phyloP scores from a whole-genome alignment of 371 early-diverging fungal species.

The Mucor ambiguus region DNA sequence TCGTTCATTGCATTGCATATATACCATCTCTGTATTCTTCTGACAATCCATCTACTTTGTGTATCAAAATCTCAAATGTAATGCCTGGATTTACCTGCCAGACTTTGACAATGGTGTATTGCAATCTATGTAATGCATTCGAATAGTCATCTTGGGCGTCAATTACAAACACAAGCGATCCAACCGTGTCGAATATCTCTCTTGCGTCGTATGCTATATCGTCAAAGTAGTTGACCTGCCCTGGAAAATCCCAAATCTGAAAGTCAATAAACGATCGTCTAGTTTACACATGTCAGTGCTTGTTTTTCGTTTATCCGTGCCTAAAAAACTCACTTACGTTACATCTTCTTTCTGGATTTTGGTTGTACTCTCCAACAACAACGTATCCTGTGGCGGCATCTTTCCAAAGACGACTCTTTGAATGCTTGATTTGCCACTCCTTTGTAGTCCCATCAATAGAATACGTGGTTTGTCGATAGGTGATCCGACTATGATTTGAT shows the following conservation, averaged over 20 bases:
- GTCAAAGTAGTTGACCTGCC: slow-evolving; percentile 83
- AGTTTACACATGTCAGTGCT: background rate
- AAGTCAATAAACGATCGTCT: slow-evolving; percentile 82
- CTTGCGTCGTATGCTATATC: slow-evolving; percentile 62
- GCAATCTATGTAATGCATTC: slow-evolving; percentile 75
- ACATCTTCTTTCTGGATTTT: slow-evolving; percentile 76
- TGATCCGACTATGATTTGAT: slow-evolving; percentile 21
- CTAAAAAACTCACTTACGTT: slow-evolving; percentile 40
- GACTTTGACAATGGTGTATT: slow-evolving; percentile 73
- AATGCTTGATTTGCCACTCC: slow-evolving; percentile 94
- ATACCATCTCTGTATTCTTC: slow-evolving; percentile 91
- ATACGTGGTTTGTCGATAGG: slow-evolving; percentile 54
- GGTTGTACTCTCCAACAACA: slow-evolving; percentile 84
- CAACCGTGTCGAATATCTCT: slow-evolving; percentile 74
- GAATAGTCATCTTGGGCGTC: slow-evolving; percentile 93
- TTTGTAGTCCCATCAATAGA: slow-evolving; percentile 67
- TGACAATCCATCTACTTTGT: slow-evolving; percentile 94
- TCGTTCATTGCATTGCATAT: background rate
- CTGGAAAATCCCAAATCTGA: slow-evolving; percentile 93
- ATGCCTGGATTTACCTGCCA: slow-evolving; percentile 80
- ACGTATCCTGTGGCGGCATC: slow-evolving; percentile 88
- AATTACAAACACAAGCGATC: slow-evolving; percentile 88
- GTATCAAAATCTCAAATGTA: slow-evolving; percentile 91
- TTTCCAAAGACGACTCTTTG: slow-evolving; percentile 91
- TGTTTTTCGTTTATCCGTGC: background rate